phyloP scores from a whole-genome alignment of 306 rosid species.

The Begonia fuchsioides region DNA sequence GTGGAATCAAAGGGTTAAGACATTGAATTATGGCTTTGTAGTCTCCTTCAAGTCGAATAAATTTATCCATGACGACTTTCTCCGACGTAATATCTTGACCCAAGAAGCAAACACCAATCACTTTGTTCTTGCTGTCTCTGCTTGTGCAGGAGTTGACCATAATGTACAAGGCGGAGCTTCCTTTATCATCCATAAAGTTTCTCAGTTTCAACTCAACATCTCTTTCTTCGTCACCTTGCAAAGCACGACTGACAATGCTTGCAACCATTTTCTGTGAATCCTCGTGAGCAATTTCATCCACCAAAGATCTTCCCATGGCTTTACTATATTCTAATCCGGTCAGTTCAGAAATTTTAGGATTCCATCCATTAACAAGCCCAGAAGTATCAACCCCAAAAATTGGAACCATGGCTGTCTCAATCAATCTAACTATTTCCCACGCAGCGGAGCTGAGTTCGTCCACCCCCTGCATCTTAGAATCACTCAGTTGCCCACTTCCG shows the following conservation, averaged over 20 bases:
- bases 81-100: conserved; percentile 68
- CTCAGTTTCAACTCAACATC: conserved; percentile 51
- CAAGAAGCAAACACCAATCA: conserved; percentile 66
- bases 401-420: conserved; percentile 75
- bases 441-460: conserved; percentile 62
- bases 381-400: conserved; percentile 61
- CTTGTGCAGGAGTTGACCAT: conserved; percentile 63
- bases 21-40: conserved; percentile 66
- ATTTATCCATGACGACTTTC: conserved; percentile 44
- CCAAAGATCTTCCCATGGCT: conserved; percentile 62
- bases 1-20: conserved; percentile 63
- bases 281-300: conserved; percentile 37
- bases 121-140: conserved; percentile 35
- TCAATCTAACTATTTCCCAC: conserved; percentile 72
- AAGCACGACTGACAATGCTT: conserved; percentile 31
- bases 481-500: conserved; percentile 12
- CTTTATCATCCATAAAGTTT: conserved; percentile 17
- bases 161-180: conserved; percentile 29
- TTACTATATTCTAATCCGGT: conserved; percentile 32
- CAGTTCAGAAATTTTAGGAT: conserved; percentile 53
- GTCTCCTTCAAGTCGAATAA: conserved; percentile 67
- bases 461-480: conserved; percentile 8
- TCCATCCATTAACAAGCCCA: conserved; percentile 78
- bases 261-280: conserved; percentile 35
- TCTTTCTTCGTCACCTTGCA: conserved; percentile 67